Percentiles rank a stretch among this genome's conserved stretches.
Conservation (phyloP, 768 basidiomycete genomes). For the Xanthoconium purpureum region DNA sequence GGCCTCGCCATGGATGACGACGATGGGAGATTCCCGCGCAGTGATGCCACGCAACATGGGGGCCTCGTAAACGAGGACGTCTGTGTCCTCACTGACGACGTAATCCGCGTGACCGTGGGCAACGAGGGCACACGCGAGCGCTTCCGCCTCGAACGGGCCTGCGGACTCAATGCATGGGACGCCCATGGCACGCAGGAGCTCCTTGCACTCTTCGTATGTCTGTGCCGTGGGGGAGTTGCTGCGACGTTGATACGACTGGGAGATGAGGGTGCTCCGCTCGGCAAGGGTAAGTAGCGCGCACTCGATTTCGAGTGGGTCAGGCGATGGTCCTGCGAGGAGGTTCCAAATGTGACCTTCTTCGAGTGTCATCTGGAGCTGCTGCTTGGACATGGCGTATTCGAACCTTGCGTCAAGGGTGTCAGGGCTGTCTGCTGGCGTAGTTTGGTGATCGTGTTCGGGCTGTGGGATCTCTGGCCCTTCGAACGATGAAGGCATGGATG, state of each 20-base stretch:
- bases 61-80: constrained; percentile 79
- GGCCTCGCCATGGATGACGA: constrained; percentile 59
- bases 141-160: constrained; percentile 81
- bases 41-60: constrained; percentile 80
- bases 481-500: constrained; percentile 36
- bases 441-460: not conserved
- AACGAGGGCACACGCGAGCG: constrained; percentile 76
- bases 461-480: constrained; percentile 13
- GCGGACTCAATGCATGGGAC: constrained; percentile 68
- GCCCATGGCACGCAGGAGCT: constrained; percentile 77
- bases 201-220: constrained; percentile 70
- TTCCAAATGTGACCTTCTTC: constrained; percentile 66
- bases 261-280: constrained; percentile 53
- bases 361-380: constrained; percentile 54
- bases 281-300: constrained; percentile 35
- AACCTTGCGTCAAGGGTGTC: constrained; percentile 36
- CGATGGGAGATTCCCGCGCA: constrained; percentile 53
- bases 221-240: constrained; percentile 55
- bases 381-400: constrained; percentile 56
- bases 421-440: constrained; percentile 2
- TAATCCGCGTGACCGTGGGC: constrained; percentile 75
- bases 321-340: constrained; percentile 29
- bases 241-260: constrained; percentile 62
- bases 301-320: constrained; percentile 18
- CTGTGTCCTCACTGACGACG: constrained; percentile 90